Base-by-base conservation (phyloP, 2,329 filamentous ascomycete species). In the Fusarium cicatricum region DNA sequence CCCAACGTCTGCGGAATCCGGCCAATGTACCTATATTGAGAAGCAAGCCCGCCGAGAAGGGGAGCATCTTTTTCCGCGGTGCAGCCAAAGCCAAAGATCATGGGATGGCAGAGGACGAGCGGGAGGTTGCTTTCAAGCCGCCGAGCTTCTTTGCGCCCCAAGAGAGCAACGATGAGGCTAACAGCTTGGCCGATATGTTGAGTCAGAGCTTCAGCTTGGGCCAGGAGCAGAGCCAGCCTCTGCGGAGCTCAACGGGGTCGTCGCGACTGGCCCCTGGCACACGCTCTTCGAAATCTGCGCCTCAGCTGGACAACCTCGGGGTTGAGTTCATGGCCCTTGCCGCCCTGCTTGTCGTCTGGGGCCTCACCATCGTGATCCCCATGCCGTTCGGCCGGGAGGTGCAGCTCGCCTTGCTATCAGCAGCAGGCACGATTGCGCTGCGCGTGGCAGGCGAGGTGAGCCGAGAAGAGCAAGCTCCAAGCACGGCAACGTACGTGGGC, bases 1-100 rank as follows among this genome's bases (percentile, higher is more conserved):
- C 87, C 2, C 83, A 86, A 34, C 80, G 81, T 37, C 72, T 86
- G 7, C 80, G 84, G 28, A 90, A 89, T 55, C 87, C 87, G 2
- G 82, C 83, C 5, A 84, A 82, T 55, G 77, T 80, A 31, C 81
- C 85, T 0, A 74, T 82, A 2, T 75, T 88, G 21, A 76, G 78
- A 46, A 78, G 69, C 66, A 82, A 71, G 64, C 79, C 69, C 34
- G 78, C 58, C 28, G 77, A 73, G 69, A 79, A 71, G 47, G 78
- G 80, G 57, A 75, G 80, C 21, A 80, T 81, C 49, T 83, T 85
- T 68, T 87, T 86, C 69, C 70, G 68, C 44, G 60, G 67, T n/a
- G 58, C 61, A n/a, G 55, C 61, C 17, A 65, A 47, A 38, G 52
- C 39, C 5, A 55, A 31, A 52, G 45, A 29, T 43, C 55, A 62